Evolutionary conservation across 257 asterid genomes (phyloP), one percentile per base, ranked within the genome.

Genomic region (Capsicum chinense): DNA sequence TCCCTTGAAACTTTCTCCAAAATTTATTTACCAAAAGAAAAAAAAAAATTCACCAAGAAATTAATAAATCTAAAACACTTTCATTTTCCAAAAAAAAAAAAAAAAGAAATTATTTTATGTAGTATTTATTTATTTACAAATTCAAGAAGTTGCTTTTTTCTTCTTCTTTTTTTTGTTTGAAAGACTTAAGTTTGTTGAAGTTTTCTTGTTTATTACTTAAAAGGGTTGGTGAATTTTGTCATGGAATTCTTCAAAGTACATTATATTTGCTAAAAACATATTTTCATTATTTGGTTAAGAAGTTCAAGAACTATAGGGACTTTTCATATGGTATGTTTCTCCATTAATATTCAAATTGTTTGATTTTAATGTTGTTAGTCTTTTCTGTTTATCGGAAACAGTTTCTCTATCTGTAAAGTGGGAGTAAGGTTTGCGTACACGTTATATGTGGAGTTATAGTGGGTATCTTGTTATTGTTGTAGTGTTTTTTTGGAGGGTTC

Each of bases 201-300:
- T 1, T 68, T 68, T 68, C 52, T 68, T 68, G 26, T 68, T 68
- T 68, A 37, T 68, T 68, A 68, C 21, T 68, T 52, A 50, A 74
- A 19, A 11, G 1, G 44, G 19, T 19, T 48, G 17, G 80, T 3
- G 39, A 3, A 44, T 73, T 47, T 47, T 73, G 9, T 73, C 59
- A 73, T 73, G 50, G 60, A 74, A 74, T 48, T 5, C 19, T 19
- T 50, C 21, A 74, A 37, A 8, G 21, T 42, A 42, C 79, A 73
- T 44, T 73, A 19, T 21, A 21, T 21, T 21, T 21, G 21, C 21
- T 21, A 21, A 21, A 21, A 21, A 21, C 21, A 21, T 21, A 21
- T 21, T 4, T 37, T 37, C 3, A 37, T 37, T 4, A 1, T 37
- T 37, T 37, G 42, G 42, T 4, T 37, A 1, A 37, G 42, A 37